A percentile compares a stretch with the other conserved stretches of the same genome.
Evolutionary conservation across 2,329 filamentous ascomycete genomes (phyloP).

Genomic region (Dryadomyces quercus-mongolicae): DNA sequence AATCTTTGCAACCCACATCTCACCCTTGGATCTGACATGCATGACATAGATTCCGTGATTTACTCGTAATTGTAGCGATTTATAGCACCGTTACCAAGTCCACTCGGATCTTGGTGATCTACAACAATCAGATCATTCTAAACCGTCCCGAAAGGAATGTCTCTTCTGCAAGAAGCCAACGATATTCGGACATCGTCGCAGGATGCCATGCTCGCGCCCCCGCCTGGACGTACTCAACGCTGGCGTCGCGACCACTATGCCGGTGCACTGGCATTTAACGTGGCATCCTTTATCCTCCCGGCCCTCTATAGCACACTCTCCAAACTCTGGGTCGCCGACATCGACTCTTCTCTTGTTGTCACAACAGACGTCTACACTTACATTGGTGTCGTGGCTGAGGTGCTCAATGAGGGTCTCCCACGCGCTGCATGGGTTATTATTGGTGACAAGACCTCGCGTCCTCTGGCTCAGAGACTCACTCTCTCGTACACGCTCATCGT

Average conservation of each 20-base stretch:
- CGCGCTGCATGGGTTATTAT: slow-evolving; percentile 58
- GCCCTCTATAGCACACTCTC: slow-evolving; percentile 55
- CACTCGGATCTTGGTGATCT: too few species aligned
- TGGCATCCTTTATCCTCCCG: slow-evolving; percentile 49
- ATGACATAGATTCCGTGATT: too few species aligned
- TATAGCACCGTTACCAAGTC: too few species aligned
- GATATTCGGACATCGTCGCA: too few species aligned
- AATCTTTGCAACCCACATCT: too few species aligned
- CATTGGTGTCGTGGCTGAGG: slow-evolving; percentile 53
- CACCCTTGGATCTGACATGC: too few species aligned
- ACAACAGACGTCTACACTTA: slow-evolving; percentile 59
- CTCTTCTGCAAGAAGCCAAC: too few species aligned
- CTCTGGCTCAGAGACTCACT: slow-evolving; percentile 35
- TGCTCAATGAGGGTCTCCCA: slow-evolving; percentile 61
- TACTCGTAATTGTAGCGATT: too few species aligned
- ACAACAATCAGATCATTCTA: too few species aligned
- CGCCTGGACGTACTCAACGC: too few species aligned
- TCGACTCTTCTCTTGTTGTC: slow-evolving; percentile 49
- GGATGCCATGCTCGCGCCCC: too few species aligned
- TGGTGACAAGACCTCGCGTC: slow-evolving; percentile 46
- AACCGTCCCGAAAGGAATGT: too few species aligned
- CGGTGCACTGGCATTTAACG: slow-evolving; percentile 50
- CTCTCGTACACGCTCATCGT: slow-evolving; percentile 52
- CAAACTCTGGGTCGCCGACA: slow-evolving; percentile 60
- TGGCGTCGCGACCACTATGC: slow-evolving; percentile 25